Evolutionary conservation across 1,139 yeast species (phyloP), one percentile per base, ranked within the genome.

Genomic region (Zygosaccharomyces pseudobailii): DNA sequence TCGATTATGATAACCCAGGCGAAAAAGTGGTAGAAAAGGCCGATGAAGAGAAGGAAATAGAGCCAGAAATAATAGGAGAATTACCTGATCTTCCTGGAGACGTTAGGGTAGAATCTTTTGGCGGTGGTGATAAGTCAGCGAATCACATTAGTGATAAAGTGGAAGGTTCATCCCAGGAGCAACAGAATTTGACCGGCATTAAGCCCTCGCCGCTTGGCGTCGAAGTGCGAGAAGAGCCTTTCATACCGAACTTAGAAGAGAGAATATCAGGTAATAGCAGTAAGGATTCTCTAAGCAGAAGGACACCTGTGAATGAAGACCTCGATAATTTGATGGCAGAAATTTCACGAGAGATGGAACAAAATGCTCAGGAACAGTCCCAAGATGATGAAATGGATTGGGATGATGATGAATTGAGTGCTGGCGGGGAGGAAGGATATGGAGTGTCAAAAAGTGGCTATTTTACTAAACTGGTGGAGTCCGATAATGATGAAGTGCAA

Each of bases 341-440:
- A 35, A 61, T 63, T 8, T 62, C 67, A 3, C 59, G 55, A 40
- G 67, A 63, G 42, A 58, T 63, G 62, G 59, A 64, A 4, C 64
- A 65, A 8, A 45, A 50, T 33, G 27, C 46, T 6, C 46, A 45
- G 23, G 17, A 20, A 4, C 33, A 34, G 27, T 9, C 22, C 5
- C 42, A 43, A 37, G 42, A 20, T 6, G 35, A 28, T 37, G 39
- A 36, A 21, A 24, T 13, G 21, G 45, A 44, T 5, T 37, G 40
- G 9, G 52, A 43, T 24, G 33, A 28, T 22, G 40, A 43, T 23
- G n/a, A n/a, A n/a, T 13, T 38, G 33, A 49, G 27, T 33, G 25
- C 21, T 10, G n/a, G 24, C 17, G 50, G 46, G 3, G 50, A 44
- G 4, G 52, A 50, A 9, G 57, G 53, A n/a, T 46, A 50, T 13